phyloP scores from a whole-genome alignment of 1,284 basidiomycete genomes.

The Vanrija sp. region DNA sequence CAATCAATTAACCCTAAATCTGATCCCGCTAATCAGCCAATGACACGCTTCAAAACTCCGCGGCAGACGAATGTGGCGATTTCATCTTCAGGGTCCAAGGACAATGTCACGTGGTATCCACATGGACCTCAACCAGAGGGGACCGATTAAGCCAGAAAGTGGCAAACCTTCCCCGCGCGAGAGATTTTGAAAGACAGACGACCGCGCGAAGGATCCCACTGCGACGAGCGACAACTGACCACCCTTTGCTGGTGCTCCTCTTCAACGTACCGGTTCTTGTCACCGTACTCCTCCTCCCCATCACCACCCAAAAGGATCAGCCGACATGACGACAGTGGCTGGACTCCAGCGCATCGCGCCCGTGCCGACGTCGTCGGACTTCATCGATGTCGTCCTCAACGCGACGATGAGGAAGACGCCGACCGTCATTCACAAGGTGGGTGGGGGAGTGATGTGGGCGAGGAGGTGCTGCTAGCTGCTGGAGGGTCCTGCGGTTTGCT shows the following conservation, averaged over 20 bases:
- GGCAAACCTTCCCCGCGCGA: no score
- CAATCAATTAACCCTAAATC: no score
- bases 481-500: background rate
- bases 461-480: no score
- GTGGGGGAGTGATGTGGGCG: slow-evolving; percentile 4
- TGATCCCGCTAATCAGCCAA: no score
- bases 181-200: no score
- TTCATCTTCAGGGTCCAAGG: no score
- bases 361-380: slow-evolving; percentile 91
- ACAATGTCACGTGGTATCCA: no score
- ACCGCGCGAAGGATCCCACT: no score
- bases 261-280: background rate
- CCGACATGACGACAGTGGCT: slow-evolving; percentile 41
- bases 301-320: background rate
- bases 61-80: no score
- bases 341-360: slow-evolving; percentile 94
- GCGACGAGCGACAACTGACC: background rate
- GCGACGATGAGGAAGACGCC: slow-evolving; percentile 84
- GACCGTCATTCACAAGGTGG: slow-evolving; percentile 86
- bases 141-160: no score
- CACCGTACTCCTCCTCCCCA: background rate
- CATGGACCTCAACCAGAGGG: no score
- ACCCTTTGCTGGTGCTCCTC: background rate
- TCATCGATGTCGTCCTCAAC: slow-evolving; percentile 94
- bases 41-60: no score